phyloP scores from a whole-genome alignment of 1,284 basidiomycete genomes.

The Ceratobasidium sp. region DNA sequence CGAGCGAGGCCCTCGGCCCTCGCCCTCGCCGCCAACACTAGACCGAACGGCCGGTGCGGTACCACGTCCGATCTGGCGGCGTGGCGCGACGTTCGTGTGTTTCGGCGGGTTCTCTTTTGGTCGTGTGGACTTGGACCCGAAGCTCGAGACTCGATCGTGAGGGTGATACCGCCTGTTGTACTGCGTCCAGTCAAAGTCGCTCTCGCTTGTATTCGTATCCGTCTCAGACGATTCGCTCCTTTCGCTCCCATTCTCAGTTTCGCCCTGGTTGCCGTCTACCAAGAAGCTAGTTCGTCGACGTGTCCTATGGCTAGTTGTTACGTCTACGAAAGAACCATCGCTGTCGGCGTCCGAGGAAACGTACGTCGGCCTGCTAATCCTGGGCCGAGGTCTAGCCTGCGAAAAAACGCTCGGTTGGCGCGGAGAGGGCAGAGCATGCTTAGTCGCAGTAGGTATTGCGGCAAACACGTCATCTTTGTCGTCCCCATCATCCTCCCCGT shows the following conservation, averaged over 20 bases:
- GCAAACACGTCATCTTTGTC: slow-evolving; percentile 33
- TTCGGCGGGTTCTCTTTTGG: not conserved
- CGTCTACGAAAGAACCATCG: not conserved
- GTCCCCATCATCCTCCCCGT: not conserved
- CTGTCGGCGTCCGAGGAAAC: slow-evolving; percentile 23
- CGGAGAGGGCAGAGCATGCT: not conserved
- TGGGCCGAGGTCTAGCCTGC: not conserved
- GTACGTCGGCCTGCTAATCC: not conserved
- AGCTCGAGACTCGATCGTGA: slow-evolving; percentile 4
- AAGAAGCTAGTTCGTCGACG: slow-evolving; percentile 4
- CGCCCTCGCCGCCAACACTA: no score
- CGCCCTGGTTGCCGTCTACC: slow-evolving; percentile 1
- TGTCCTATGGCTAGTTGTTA: not conserved
- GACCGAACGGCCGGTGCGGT: not conserved
- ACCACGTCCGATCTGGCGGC: not conserved
- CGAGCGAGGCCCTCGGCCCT: no score
- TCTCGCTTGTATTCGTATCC: slow-evolving; percentile 16
- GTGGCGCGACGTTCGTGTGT: not conserved
- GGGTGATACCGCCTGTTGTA: slow-evolving; percentile 40
- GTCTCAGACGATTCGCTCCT: not conserved
- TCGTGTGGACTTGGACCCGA: not conserved
- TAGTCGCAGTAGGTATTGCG: slow-evolving; percentile 14
- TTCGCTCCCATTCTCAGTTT: slow-evolving; percentile 1
- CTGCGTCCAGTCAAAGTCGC: slow-evolving; percentile 43
- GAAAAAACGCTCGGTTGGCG: not conserved